Evolutionary conservation across 2,329 filamentous ascomycete species (phyloP).

Genomic region (Aspergillus hortae): DNA sequence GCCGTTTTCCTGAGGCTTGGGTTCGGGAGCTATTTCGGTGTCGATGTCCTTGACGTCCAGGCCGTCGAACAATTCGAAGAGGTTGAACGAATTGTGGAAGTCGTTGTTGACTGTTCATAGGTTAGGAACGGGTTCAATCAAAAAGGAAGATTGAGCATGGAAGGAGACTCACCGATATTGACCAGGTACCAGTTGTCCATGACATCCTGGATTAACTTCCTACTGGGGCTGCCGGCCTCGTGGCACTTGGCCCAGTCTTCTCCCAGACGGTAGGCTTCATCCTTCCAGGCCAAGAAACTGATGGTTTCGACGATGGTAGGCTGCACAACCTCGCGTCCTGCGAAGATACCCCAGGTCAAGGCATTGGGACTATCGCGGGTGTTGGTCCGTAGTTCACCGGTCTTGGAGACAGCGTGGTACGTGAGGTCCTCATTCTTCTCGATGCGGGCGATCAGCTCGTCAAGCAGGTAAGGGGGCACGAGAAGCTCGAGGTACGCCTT

Average conservation of each 20-base stretch:
- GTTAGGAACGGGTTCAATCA: constrained; percentile 18
- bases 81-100: constrained; percentile 77
- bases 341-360: constrained; percentile 99
- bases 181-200: constrained; percentile 92
- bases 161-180: constrained; percentile 72
- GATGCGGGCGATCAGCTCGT: constrained; percentile 73
- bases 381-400: constrained; percentile 79
- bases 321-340: constrained; percentile 98
- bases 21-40: constrained; percentile 22
- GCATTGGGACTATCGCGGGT: constrained; percentile 84
- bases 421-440: constrained; percentile 77
- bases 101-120: constrained; percentile 81
- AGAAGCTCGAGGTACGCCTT: constrained; percentile 95
- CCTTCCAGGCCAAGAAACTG: constrained; percentile 97
- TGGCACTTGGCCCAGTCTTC: constrained; percentile 94
- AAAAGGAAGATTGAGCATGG: not conserved
- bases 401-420: constrained; percentile 88
- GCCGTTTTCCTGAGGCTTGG: constrained; percentile 21
- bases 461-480: constrained; percentile 74
- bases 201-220: constrained; percentile 73
- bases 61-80: constrained; percentile 83
- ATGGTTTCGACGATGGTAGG: constrained; percentile 98
- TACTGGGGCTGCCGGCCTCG: constrained; percentile 69
- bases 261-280: constrained; percentile 91
- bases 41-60: constrained; percentile 48